A percentile compares a stretch with the other conserved stretches of the same genome.
These are phyloP conservation scores for Microsporum ferrugineum DNA, from an alignment of 2,329 filamentous ascomycete genomes.

Conservation along the genomic window DNA sequence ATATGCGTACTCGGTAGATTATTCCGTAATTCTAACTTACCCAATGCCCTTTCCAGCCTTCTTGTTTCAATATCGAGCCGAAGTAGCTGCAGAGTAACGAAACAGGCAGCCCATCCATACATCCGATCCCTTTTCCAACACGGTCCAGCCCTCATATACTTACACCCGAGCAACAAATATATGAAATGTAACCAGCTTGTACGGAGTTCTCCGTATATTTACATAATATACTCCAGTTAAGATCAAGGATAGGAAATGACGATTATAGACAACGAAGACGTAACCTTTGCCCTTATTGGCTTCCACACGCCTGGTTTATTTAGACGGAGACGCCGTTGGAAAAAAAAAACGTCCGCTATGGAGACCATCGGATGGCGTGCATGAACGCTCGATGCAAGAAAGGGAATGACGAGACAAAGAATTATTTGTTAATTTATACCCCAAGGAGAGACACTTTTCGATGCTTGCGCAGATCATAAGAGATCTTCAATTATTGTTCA, in stretches of 20 bases:
- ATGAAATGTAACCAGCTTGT: too few species aligned
- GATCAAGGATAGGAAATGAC: background rate
- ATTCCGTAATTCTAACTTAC: background rate
- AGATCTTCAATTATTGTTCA: background rate
- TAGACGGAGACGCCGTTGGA: too few species aligned
- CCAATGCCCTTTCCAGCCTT: background rate
- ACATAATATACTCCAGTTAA: background rate
- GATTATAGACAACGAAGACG: background rate
- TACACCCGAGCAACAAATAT: background rate
- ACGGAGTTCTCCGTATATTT: too few species aligned
- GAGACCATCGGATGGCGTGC: background rate
- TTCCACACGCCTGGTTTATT: background rate
- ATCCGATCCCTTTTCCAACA: background rate
- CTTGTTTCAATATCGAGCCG: background rate
- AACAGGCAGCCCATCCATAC: background rate
- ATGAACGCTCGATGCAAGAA: background rate
- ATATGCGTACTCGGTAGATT: background rate
- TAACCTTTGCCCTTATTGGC: background rate
- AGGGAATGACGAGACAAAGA: background rate
- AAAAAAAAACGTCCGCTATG: too few species aligned
- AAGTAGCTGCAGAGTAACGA: background rate
- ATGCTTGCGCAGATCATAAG: slow-evolving; percentile 1
- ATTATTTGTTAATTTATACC: background rate
- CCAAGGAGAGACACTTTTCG: background rate
- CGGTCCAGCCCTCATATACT: background rate